A percentile compares a stretch with the other conserved stretches of the same genome.
Evolutionary conservation across 768 basidiomycete species (phyloP).

Genomic region (Phlegmacium glaucopus): DNA sequence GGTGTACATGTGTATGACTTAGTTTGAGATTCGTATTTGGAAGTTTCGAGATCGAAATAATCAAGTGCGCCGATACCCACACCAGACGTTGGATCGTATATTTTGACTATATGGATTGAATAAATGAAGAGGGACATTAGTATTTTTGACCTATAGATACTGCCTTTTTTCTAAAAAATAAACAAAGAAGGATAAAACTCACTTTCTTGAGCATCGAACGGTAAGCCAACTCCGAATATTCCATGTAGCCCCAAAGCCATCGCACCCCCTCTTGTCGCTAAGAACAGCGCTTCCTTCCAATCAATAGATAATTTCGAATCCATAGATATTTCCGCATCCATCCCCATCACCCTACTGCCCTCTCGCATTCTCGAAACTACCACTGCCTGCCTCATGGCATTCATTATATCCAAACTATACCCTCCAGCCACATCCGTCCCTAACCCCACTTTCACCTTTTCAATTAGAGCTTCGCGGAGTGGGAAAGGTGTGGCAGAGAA

Average conservation of each 20-base stretch:
- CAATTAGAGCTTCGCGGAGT: constrained; percentile 65
- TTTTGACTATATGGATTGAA: constrained; percentile 32
- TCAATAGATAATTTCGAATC: constrained; percentile 47
- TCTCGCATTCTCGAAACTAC: constrained; percentile 67
- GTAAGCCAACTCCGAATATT: constrained; percentile 53
- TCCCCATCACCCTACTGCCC: constrained; percentile 24
- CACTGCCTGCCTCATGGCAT: constrained; percentile 77
- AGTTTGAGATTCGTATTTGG: neutral
- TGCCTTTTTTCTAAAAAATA: neutral
- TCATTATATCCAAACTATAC: constrained; percentile 76
- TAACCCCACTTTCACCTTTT: constrained; percentile 68
- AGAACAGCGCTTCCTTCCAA: constrained; percentile 80
- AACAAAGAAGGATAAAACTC: no score
- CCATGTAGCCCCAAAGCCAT: constrained; percentile 65
- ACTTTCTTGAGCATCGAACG: constrained; percentile 80
- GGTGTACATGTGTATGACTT: neutral
- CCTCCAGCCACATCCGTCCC: constrained; percentile 89
- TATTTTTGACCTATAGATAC: neutral
- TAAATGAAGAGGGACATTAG: neutral
- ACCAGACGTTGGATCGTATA: constrained; percentile 39
- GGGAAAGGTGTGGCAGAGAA: constrained; percentile 73
- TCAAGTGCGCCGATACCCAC: constrained; percentile 64
- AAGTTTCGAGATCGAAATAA: constrained; percentile 51
- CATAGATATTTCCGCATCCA: constrained; percentile 2
- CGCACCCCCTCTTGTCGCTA: constrained; percentile 81